Evolutionary conservation across 2,329 filamentous ascomycete genomes (phyloP).

Genomic region (Mycosphaerella arachidis): DNA sequence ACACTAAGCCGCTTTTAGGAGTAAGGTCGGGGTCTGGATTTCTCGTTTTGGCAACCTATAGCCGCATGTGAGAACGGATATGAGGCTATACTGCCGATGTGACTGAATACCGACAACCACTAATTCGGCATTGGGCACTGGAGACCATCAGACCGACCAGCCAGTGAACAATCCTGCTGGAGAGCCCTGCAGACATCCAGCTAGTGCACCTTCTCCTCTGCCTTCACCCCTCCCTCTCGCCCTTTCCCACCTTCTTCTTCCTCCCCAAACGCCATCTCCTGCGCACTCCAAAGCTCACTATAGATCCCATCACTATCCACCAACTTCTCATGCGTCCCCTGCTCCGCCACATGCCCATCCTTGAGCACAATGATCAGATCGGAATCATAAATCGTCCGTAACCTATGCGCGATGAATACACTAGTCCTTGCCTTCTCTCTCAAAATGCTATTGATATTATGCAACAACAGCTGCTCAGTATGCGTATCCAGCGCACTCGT

Average conservation of each 20-base stretch:
- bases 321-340: slow-evolving; percentile 79
- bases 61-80: too few relatives aligned
- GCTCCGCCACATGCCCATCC: slow-evolving; percentile 79
- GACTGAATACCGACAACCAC: too few relatives aligned
- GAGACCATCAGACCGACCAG: too few relatives aligned
- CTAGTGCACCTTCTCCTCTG: too few relatives aligned
- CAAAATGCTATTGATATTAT: slow-evolving; percentile 88
- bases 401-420: slow-evolving; percentile 87
- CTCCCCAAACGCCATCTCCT: slow-evolving; percentile 37
- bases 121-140: too few relatives aligned
- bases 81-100: too few relatives aligned
- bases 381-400: slow-evolving; percentile 90
- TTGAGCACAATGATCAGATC: slow-evolving; percentile 87
- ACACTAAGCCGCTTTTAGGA: too few relatives aligned
- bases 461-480: slow-evolving; percentile 83
- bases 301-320: slow-evolving; percentile 78
- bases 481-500: slow-evolving; percentile 90
- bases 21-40: too few relatives aligned
- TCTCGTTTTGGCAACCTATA: too few relatives aligned
- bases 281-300: slow-evolving; percentile 75
- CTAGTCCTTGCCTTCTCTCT: slow-evolving; percentile 85
- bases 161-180: too few relatives aligned
- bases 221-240: slow-evolving; percentile 4
- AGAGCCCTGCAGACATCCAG: too few relatives aligned
- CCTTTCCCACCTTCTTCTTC: slow-evolving; percentile 21